A percentile compares a stretch with the other conserved stretches of the same genome.
Conservation (phyloP, 805 yeast species). For the Ascoidea asiatica region DNA sequence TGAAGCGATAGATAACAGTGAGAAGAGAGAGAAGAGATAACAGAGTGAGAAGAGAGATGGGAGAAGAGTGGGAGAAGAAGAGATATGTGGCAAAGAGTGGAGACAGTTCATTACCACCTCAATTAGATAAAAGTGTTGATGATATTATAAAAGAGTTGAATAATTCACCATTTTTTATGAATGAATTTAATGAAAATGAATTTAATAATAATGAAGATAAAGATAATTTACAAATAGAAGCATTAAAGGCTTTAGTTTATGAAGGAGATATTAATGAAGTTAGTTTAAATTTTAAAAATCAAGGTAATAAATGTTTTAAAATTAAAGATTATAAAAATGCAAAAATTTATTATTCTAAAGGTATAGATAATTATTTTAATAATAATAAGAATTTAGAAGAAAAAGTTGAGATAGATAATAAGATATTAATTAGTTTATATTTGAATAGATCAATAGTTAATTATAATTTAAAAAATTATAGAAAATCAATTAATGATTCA, state of each 20-base stretch:
- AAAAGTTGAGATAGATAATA: constrained; percentile 41
- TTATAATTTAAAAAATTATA: constrained; percentile 69
- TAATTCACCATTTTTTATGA: background rate
- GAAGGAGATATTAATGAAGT: background rate
- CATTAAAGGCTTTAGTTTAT: background rate
- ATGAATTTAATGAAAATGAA: background rate
- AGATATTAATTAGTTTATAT: constrained; percentile 27
- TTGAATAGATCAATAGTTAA: constrained; percentile 88
- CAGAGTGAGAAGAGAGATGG: too few species aligned
- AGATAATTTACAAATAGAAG: background rate
- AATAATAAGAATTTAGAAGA: constrained; percentile 68
- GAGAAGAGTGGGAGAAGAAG: background rate
- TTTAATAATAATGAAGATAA: background rate
- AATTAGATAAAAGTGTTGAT: background rate
- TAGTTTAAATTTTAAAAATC: constrained; percentile 63
- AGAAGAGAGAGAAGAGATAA: too few species aligned
- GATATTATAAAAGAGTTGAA: background rate
- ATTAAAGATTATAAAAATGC: constrained; percentile 21
- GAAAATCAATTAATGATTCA: constrained; percentile 81
- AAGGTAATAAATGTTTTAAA: constrained; percentile 82
- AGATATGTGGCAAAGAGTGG: background rate
- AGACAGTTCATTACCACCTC: background rate
- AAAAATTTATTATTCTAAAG: constrained; percentile 36
- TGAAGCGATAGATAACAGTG: too few species aligned
- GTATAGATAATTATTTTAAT: constrained; percentile 68